Evolutionary conservation across 2,329 filamentous ascomycete species (phyloP).

Genomic region (Hortaea werneckii): DNA sequence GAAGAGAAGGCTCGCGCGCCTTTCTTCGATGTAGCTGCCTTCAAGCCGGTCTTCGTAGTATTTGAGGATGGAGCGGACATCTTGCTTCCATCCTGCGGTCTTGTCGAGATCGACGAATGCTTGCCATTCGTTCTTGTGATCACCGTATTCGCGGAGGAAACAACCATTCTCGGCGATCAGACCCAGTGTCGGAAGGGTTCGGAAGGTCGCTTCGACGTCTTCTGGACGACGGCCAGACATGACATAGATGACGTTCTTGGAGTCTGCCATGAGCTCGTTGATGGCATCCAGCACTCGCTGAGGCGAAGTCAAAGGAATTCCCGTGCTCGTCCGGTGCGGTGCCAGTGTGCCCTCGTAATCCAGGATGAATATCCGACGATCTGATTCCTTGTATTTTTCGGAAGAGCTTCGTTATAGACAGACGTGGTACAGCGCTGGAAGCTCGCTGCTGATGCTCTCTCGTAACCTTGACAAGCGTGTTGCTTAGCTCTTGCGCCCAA

Average conservation of each 20-base stretch:
- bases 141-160: slow-evolving; percentile 64
- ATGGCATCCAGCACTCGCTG: slow-evolving; percentile 75
- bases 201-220: slow-evolving; percentile 79
- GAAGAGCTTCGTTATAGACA: slow-evolving; percentile 58
- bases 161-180: slow-evolving; percentile 93
- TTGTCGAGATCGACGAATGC: slow-evolving; percentile 64
- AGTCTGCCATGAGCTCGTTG: slow-evolving; percentile 69
- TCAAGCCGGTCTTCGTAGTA: slow-evolving; percentile 89
- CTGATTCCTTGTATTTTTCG: slow-evolving; percentile 54
- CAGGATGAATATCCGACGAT: slow-evolving; percentile 71
- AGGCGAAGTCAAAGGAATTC: slow-evolving; percentile 77
- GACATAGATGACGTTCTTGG: slow-evolving; percentile 78
- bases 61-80: slow-evolving; percentile 69
- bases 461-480: slow-evolving; percentile 63
- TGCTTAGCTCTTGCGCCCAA: slow-evolving; percentile 72
- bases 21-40: slow-evolving; percentile 77
- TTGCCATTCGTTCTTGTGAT: slow-evolving; percentile 54
- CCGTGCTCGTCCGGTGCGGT: slow-evolving; percentile 72
- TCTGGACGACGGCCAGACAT: slow-evolving; percentile 86
- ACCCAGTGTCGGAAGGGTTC: slow-evolving; percentile 70
- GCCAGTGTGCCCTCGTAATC: slow-evolving; percentile 92
- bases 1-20: slow-evolving; percentile 85
- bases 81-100: slow-evolving; percentile 70
- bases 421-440: slow-evolving; percentile 73
- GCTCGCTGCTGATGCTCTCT: slow-evolving; percentile 78